Evolutionary conservation across 2,329 filamentous ascomycete species (phyloP).

Genomic region (Botrytis porri): DNA sequence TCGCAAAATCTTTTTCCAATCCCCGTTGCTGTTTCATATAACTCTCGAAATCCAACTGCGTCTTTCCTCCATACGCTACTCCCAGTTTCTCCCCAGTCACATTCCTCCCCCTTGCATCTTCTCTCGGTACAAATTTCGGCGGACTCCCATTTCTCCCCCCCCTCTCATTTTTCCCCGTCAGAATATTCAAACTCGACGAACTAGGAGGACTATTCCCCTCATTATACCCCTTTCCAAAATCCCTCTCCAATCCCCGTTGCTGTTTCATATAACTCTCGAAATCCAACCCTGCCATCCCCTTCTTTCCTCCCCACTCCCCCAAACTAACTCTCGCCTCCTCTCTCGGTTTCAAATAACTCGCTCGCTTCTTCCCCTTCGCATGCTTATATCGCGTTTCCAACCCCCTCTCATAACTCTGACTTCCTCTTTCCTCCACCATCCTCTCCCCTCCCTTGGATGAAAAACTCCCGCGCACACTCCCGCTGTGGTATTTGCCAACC

Average conservation of each 20-base stretch:
- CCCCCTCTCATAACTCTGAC: background rate
- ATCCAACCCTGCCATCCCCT: background rate
- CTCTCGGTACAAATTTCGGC: background rate
- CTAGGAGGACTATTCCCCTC: background rate
- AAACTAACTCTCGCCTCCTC: background rate
- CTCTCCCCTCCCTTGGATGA: background rate
- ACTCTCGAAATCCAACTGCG: background rate
- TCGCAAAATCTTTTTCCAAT: background rate
- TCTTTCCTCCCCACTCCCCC: background rate
- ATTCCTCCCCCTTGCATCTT: background rate
- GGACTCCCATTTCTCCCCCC: background rate
- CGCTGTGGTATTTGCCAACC: conserved; percentile 7
- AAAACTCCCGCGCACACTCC: conserved; percentile 7
- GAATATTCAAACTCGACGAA: background rate
- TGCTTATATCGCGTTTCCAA: conserved; percentile 8
- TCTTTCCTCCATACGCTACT: background rate
- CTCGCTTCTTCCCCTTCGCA: background rate
- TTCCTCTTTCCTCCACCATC: background rate
- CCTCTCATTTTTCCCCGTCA: background rate
- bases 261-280: conserved; percentile 5
- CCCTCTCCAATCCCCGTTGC: conserved; percentile 6
- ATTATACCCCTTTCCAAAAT: conserved; percentile 1
- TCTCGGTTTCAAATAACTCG: conserved; percentile 6
- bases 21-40: background rate
- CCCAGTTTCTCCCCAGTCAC: background rate